Evolutionary conservation across 2,329 filamentous ascomycete species (phyloP).

Genomic region (Cordyceps cateniannulata): DNA sequence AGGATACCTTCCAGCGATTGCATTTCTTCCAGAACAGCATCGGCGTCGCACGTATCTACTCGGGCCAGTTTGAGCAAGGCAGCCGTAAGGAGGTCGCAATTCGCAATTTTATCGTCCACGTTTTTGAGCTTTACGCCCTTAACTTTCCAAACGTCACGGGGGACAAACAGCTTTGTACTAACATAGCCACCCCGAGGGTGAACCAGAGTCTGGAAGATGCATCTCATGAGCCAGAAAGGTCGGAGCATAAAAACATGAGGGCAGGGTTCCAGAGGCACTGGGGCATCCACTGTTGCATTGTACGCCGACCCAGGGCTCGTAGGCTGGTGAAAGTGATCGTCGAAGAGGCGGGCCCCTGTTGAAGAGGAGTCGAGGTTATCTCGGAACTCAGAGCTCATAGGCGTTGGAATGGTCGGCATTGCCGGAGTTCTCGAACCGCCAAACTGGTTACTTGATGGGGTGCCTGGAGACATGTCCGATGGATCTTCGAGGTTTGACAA

Average conservation of each 20-base stretch:
- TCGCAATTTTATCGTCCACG: constrained; percentile 87
- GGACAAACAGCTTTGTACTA: constrained; percentile 85
- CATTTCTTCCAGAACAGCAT: constrained; percentile 90
- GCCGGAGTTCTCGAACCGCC: constrained; percentile 41
- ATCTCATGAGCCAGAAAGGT: constrained; percentile 97
- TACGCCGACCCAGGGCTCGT: constrained; percentile 60
- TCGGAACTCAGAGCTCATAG: constrained; percentile 55
- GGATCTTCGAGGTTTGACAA: constrained; percentile 53
- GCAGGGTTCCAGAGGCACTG: constrained; percentile 80
- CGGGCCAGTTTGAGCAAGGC: constrained; percentile 75
- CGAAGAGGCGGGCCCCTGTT: constrained; percentile 74
- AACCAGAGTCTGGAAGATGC: constrained; percentile 83
- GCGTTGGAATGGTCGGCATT: constrained; percentile 61
- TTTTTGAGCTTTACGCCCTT: constrained; percentile 89
- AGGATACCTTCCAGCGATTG: constrained; percentile 78
- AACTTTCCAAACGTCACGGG: constrained; percentile 87
- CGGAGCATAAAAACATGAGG: constrained; percentile 83
- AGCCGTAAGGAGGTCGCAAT: constrained; percentile 85
- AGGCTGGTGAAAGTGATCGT: constrained; percentile 70
- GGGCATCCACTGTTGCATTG: constrained; percentile 54
- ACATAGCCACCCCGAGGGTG: constrained; percentile 90
- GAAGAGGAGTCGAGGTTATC: constrained; percentile 51
- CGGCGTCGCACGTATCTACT: constrained; percentile 85
- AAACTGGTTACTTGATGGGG: constrained; percentile 66
- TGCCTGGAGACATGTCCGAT: constrained; percentile 64